Base-by-base conservation (phyloP, 345 rosid species). In the Hibiscus tridactylites region DNA sequence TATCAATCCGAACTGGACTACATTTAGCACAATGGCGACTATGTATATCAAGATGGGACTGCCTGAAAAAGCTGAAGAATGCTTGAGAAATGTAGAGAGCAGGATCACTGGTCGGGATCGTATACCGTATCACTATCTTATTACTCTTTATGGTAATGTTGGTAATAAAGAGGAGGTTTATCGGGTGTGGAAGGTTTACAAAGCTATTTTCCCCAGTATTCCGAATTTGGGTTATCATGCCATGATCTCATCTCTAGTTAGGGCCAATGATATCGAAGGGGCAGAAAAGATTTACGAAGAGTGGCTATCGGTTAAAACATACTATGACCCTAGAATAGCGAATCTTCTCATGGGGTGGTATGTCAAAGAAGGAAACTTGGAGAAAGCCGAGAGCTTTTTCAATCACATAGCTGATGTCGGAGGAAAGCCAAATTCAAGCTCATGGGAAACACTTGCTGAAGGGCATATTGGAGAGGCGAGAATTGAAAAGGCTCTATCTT, bases 361-460 rank as follows among this genome's bases (percentile, higher is more conserved):
- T 31, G 86, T 88, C 29, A 88, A 81, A 79, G 87, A 85, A 78
- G 87, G 92, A 66, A 80, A 82, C 44, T 61, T 90, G 65, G 90
- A 83, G 62, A 84, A 81, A 75, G 96, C 91, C 11, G 84, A 89
- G 79, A 79, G 74, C 28, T 59, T 88, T 50, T 85, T 90, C 62
- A 79, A 85, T 61, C 85, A 83, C 77, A 89, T 95, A 84, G 60
- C 77, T 52, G 91, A 90, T 73, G 76, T 42, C 70, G 96, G 97
- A 77, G 97, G 96, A 76, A 91, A 79, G 79, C 97, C 97, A 1
- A 90, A 83, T 70, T 73, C 96, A 49, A 83, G 71, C 56, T 80
- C 97, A 39, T 91, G 97, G 99, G 98, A 94, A 81, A 83, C 80
- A 75, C 93, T 94, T 26, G 93, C 92, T 7, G 91, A 91, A 74